Evolutionary conservation across 257 asterid species (phyloP).

Genomic region (Solanum gandarillasii): DNA sequence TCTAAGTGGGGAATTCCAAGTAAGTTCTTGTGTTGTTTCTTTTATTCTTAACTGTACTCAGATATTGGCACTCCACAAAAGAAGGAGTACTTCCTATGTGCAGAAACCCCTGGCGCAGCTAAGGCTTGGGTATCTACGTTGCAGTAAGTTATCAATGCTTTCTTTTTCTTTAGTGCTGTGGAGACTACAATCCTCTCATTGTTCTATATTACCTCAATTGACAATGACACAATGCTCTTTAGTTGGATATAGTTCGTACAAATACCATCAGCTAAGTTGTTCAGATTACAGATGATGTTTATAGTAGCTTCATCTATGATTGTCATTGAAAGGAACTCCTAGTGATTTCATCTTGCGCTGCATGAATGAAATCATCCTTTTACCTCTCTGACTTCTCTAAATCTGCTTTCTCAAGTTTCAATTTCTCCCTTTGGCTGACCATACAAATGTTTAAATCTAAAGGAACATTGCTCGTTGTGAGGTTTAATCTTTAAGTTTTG

Average conservation of each 20-base stretch:
- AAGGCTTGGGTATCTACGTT: conserved; percentile 94
- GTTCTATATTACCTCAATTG: background rate
- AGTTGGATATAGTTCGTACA: background rate
- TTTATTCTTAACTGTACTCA: conserved; percentile 41
- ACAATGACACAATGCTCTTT: background rate
- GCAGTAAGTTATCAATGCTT: conserved; percentile 59
- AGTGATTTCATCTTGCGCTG: background rate
- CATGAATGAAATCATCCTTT: background rate
- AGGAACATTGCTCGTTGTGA: background rate
- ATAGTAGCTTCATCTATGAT: background rate
- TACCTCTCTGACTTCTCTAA: background rate
- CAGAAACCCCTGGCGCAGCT: conserved; percentile 96
- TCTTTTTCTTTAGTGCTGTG: background rate
- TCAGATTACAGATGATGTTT: background rate
- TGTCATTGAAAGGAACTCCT: background rate
- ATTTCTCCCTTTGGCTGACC: background rate
- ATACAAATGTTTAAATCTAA: background rate
- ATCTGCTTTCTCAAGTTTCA: background rate
- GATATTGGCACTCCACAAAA: conserved; percentile 98
- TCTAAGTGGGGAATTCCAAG: background rate
- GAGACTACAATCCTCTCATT: background rate
- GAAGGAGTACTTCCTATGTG: conserved; percentile 86
- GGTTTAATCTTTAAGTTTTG: background rate
- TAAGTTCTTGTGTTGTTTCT: background rate
- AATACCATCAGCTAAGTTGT: background rate